Evolutionary conservation across 345 rosid genomes (phyloP).

Genomic region (Populus euphratica): DNA sequence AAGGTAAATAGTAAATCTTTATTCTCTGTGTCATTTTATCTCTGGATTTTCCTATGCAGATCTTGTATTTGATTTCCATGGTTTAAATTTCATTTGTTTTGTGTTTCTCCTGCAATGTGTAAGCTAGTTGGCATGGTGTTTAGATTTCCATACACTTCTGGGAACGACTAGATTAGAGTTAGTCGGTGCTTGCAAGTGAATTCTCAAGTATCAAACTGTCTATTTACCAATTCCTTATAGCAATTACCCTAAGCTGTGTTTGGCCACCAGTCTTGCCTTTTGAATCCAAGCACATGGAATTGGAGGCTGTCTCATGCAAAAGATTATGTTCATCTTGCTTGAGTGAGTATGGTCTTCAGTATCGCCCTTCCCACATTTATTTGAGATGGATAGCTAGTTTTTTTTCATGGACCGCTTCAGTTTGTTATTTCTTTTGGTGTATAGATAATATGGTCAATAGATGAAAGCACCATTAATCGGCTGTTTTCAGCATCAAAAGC

Average conservation of each 20-base stretch:
- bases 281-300: background rate
- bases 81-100: background rate
- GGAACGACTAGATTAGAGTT: background rate
- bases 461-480: background rate
- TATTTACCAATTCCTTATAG: background rate
- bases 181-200: background rate
- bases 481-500: background rate
- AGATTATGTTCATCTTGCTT: background rate
- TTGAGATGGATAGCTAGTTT: background rate
- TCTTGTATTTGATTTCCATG: conserved; percentile 1
- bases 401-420: background rate
- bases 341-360: background rate
- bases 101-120: background rate
- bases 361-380: background rate
- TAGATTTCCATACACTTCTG: background rate
- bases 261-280: background rate
- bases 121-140: background rate
- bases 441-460: background rate
- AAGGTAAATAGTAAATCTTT: conserved; percentile 46
- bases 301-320: background rate
- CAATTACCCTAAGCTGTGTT: conserved; percentile 1
- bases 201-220: background rate
- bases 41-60: background rate
- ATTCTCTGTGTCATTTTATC: background rate
- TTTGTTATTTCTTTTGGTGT: background rate